Base-by-base conservation (phyloP, 352 stramenopile genomes). In the Pythium brachiatum region DNA sequence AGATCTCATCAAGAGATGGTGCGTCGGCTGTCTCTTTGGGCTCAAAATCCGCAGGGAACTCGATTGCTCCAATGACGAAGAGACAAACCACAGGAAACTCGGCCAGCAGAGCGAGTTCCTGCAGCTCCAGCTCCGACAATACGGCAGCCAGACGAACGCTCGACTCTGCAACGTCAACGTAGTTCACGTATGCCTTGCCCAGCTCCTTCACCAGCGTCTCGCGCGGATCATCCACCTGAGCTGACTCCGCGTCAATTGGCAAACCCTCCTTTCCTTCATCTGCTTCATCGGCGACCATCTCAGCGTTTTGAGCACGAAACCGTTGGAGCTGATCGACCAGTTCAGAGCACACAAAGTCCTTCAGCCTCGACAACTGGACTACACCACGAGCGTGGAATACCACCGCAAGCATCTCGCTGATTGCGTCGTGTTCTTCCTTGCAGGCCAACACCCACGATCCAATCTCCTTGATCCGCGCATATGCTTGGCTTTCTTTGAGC, bases 401-500 rank as follows among this genome's bases (percentile, higher is more conserved):
- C 12, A 78, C 67, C 1, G 60, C 69, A 9, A 94, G 70, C 85
- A 94, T 91, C 18, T 88, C 76, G 34, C 83, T 78, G 68, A 94
- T 86, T 32, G 85, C 81, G 47, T 91, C 82, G 50, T 94, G 85
- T 12, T 94, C 83, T 68, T 94, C 85, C 60, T 91, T 92, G 68
- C 85, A 92, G 2, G 80, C 76, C 5, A 88, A 44, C 7, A 92
- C 79, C 85, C 85, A 94, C 0, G 73, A 72, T 11, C 68, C 76
- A 15, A 91, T 72, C 41, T 94, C 85, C 46, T 89, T 92, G 16
- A 94, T 64, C 16, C 73, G 67, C 16, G 60, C 75, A 43, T 91
- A 89, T 18, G 73, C 78, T 3, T 72, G 62, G 23, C 69, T 82
- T 39, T 89, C 76, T 48, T 76, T 53, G 3, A 94, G 63, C 12